Evolutionary conservation across 1,284 basidiomycete genomes (phyloP).

Genomic region (Pseudozyma sp.): DNA sequence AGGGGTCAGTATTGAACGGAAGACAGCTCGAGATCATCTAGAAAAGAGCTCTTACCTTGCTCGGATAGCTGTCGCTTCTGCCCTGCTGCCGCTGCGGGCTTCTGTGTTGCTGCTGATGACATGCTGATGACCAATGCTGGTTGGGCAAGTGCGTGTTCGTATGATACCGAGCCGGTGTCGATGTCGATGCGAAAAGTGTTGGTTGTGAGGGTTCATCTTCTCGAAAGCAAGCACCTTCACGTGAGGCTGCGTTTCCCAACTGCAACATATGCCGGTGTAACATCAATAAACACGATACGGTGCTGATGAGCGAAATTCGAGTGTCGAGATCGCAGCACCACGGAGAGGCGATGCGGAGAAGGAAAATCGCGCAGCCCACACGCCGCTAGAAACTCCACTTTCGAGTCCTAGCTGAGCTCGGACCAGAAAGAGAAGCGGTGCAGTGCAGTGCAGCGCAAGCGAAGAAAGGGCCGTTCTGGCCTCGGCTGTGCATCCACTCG

Average conservation of each 20-base stretch:
- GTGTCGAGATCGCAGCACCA: too few species aligned
- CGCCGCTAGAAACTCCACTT: slow-evolving; percentile 1
- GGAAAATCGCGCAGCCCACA: neutral
- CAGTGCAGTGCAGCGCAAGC: neutral
- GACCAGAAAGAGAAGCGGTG: neutral
- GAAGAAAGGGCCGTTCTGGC: neutral
- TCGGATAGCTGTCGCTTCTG: slow-evolving; percentile 45
- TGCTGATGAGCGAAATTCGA: too few species aligned
- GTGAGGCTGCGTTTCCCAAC: neutral
- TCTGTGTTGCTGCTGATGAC: slow-evolving; percentile 37
- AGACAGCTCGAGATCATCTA: too few species aligned
- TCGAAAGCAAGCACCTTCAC: neutral
- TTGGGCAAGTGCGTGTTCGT: neutral
- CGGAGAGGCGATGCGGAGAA: neutral
- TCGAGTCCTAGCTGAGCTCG: neutral
- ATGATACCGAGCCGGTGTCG: too few species aligned
- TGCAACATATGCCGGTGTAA: neutral
- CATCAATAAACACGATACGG: neutral
- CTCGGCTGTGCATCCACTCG: slow-evolving; percentile 17
- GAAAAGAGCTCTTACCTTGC: slow-evolving; percentile 19
- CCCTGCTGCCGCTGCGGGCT: slow-evolving; percentile 17
- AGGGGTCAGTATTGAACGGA: too few species aligned
- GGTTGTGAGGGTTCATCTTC: neutral
- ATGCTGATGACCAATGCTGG: slow-evolving; percentile 7
- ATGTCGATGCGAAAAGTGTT: slow-evolving; percentile 1